Base-by-base conservation (phyloP, 352 stramenopile genomes). In the Phytophthora pini region DNA sequence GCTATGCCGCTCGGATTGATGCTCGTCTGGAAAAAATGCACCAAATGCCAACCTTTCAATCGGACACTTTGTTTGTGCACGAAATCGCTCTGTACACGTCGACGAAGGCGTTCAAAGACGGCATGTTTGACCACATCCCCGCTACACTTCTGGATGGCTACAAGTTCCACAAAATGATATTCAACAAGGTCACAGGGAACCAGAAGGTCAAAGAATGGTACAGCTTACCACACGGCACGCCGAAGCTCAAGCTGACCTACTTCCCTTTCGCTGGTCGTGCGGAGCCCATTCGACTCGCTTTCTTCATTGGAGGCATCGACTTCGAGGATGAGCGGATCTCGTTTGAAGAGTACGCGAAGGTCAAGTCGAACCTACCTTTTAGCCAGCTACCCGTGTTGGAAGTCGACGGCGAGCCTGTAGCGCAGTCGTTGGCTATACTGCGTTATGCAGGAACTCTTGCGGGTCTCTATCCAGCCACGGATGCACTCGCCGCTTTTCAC, bases 391-490 rank as follows among this genome's bases (percentile, higher is more conserved):
- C 83, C 0, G 68, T 86, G 29, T 45, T 84, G 12, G 74, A 87
- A 34, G 55, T 93, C 11, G 67, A 90, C 41, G 81, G 77, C 4
- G 63, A 72, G 2, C 44, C 56, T 6, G 76, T 79, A 31, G 49
- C 77, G 12, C 81, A 90, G 76, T 44, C 47, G 48, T 55, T 71
- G 29, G 72, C 79, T 1, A 82, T 93, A 34, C 58, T 92, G 8
- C 77, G 85, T 27, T 92, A 88, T 38, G 81, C 72, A 8, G 85
- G 87, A 7, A 88, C 61, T 0, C 55, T 89, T 7, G 39, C 62
- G 1, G 72, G 65, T 1, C 56, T 89, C 20, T 87, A 90, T 49
- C 75, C 75, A 12, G 60, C 67, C 0, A 67, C 65, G 1, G 48
- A 80, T 12, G 31, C 54, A 26, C 13, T 82, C 0, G 59, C 51